A percentile compares a stretch with the other conserved stretches of the same genome.
Evolutionary conservation across 2,329 filamentous ascomycete genomes (phyloP).

Genomic region (Pseudopithomyces chartarum): DNA sequence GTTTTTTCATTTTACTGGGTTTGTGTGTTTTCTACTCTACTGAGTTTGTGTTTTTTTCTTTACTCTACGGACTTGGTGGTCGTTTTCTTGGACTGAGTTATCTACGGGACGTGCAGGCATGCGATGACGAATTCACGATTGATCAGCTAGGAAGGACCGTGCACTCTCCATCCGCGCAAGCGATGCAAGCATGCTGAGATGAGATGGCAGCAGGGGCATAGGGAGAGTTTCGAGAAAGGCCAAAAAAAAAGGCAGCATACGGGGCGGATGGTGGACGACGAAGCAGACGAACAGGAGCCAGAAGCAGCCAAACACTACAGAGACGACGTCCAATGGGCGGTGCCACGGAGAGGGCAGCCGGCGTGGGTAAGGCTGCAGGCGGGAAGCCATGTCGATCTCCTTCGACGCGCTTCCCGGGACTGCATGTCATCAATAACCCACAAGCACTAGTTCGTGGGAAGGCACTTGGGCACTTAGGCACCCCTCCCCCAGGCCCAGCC

Average conservation of each 20-base stretch:
- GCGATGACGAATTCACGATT: neutral
- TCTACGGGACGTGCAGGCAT: neutral
- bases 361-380: constrained; percentile 1
- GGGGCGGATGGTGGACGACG: too few relatives aligned
- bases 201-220: neutral
- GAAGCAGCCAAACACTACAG: too few relatives aligned
- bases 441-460: neutral
- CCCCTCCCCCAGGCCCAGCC: constrained; percentile 1
- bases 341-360: too few relatives aligned
- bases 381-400: neutral
- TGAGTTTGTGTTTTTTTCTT: too few relatives aligned
- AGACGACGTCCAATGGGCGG: too few relatives aligned
- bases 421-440: constrained; percentile 3
- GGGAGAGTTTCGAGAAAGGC: neutral
- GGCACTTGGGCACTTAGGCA: neutral
- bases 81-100: too few relatives aligned
- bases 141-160: neutral
- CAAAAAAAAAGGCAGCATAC: neutral
- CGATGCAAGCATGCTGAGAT: constrained; percentile 3
- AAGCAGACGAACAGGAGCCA: too few relatives aligned
- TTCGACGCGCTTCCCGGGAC: neutral
- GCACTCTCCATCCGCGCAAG: neutral
- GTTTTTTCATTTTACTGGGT: too few relatives aligned
- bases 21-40: too few relatives aligned
- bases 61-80: too few relatives aligned